Evolutionary conservation across 2,329 filamentous ascomycete genomes (phyloP), one percentile per base, ranked within the genome.

Genomic region (Xylariaceae sp.): DNA sequence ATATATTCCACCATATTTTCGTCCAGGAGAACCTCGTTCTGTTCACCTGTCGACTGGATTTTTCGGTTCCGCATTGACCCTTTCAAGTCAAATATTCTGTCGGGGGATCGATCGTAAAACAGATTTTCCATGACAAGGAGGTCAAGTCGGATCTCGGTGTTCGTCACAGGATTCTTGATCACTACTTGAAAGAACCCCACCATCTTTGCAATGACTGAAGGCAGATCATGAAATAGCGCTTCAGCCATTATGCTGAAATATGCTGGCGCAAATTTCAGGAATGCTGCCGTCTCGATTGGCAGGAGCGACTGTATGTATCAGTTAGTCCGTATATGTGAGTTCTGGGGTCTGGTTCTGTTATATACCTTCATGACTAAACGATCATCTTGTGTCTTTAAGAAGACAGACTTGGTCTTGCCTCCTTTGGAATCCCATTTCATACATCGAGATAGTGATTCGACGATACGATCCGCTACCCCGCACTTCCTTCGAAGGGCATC

Each of bases 1-100:
- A 98, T 97, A 62, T 95, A 97, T 63, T 98, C 94, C 9, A 98
- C 93, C 77, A 98, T 93, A 65, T 98, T 98, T 61, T 98, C 94
- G 59, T 98, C 93, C 1, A 98, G 76, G 3, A 98, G 78, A 3
- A 98, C 93, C 65, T 98, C 93, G 53, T 97, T 93, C 50, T 91
- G 87, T 65, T 97, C 89, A 39, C 93, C 94, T 0, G 93, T 98
- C 19, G 85, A 89, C 60, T 97, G 85, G 34, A 97, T 95, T 62
- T 95, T 96, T 57, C 93, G 88, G 66, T 98, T 98, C 35, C 93
- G 84, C 93, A 98, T 98, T 8, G 89, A 95, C 2, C 93, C 93
- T 62, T 98, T 98, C 47, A 98, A 79, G 60, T 98, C 93, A 60
- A 98, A 93, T 36, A 90, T 90, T 32, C 93, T 83, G 22, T 87